Evolutionary conservation across 768 basidiomycete genomes (phyloP).

Genomic region (Lactifluus subvellereus): DNA sequence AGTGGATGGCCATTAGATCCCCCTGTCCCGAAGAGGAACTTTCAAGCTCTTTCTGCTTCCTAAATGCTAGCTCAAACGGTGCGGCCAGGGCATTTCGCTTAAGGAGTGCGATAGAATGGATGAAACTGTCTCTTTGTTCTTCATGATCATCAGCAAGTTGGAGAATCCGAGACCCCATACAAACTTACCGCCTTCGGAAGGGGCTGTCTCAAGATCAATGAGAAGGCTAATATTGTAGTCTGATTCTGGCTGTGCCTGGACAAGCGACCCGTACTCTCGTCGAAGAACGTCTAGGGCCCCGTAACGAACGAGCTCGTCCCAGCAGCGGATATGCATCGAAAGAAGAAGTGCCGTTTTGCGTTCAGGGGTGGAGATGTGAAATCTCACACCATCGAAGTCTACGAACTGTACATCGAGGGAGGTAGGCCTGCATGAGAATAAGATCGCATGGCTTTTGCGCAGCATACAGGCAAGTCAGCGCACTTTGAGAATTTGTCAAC

Average conservation of each 20-base stretch:
- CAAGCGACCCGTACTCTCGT: constrained; percentile 74
- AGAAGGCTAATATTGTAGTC: constrained; percentile 86
- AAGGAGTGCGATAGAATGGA: constrained; percentile 75
- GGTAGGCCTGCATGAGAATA: constrained; percentile 55
- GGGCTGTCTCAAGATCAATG: constrained; percentile 84
- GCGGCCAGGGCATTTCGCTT: constrained; percentile 94
- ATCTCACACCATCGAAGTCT: constrained; percentile 95
- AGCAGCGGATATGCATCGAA: constrained; percentile 97
- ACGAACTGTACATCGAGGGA: constrained; percentile 94
- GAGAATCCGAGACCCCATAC: background rate
- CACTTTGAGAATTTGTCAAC: constrained; percentile 84
- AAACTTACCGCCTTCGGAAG: constrained; percentile 69
- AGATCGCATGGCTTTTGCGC: constrained; percentile 10
- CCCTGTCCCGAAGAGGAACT: constrained; percentile 59
- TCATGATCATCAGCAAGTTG: constrained; percentile 14
- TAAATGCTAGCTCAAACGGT: constrained; percentile 88
- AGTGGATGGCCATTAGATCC: constrained; percentile 88
- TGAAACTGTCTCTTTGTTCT: constrained; percentile 78
- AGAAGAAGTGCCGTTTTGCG: constrained; percentile 77
- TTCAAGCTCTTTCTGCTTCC: constrained; percentile 78
- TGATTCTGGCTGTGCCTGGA: constrained; percentile 65
- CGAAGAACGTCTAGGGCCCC: constrained; percentile 76
- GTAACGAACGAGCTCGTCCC: constrained; percentile 86
- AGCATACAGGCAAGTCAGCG: constrained; percentile 26
- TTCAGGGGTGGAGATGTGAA: constrained; percentile 84